Percentiles rank a stretch among this genome's conserved stretches.
Evolutionary conservation across 1,284 basidiomycete species (phyloP).

Genomic region (Xerocomus tenax): DNA sequence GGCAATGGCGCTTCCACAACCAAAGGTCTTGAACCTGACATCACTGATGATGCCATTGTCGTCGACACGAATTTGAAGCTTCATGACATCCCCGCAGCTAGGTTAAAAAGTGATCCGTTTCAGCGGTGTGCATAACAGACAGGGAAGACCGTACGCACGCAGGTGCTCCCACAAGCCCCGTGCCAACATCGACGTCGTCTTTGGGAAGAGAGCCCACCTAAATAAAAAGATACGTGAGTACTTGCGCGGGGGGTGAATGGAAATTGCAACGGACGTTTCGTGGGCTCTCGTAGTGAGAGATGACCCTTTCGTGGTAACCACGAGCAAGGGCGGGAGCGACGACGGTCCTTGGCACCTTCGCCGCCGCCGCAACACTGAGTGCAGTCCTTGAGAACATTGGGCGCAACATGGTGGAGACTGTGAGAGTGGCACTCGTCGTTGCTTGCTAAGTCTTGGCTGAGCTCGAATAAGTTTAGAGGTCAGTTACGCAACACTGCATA

Average conservation of each 20-base stretch:
- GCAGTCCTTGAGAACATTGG: constrained; percentile 48
- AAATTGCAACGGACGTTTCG: constrained; percentile 67
- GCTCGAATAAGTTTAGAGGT: constrained; percentile 14
- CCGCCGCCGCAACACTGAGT: constrained; percentile 38
- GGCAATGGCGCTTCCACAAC: constrained; percentile 94
- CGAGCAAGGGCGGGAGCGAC: constrained; percentile 49
- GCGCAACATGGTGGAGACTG: constrained; percentile 55
- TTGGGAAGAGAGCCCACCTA: constrained; percentile 95
- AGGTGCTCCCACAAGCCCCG: constrained; percentile 96
- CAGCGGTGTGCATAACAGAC: constrained; percentile 10
- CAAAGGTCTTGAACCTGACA: constrained; percentile 98
- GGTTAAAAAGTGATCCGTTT: constrained; percentile 4
- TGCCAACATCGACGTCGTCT: constrained; percentile 85
- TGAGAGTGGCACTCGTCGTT: constrained; percentile 18
- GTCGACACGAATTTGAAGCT: constrained; percentile 96
- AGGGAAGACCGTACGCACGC: constrained; percentile 58
- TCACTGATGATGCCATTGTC: constrained; percentile 92
- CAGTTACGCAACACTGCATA: neutral
- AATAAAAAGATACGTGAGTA: constrained; percentile 44
- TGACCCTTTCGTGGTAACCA: constrained; percentile 87
- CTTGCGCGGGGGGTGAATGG: constrained; percentile 18
- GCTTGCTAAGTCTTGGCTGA: constrained; percentile 22
- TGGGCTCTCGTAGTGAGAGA: constrained; percentile 92
- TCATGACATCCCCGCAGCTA: constrained; percentile 93
- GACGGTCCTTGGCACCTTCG: constrained; percentile 35